A percentile compares a stretch with the other conserved stretches of the same genome.
Evolutionary conservation across 2,329 filamentous ascomycete genomes (phyloP).

Genomic region (Aspergillus clavatus): DNA sequence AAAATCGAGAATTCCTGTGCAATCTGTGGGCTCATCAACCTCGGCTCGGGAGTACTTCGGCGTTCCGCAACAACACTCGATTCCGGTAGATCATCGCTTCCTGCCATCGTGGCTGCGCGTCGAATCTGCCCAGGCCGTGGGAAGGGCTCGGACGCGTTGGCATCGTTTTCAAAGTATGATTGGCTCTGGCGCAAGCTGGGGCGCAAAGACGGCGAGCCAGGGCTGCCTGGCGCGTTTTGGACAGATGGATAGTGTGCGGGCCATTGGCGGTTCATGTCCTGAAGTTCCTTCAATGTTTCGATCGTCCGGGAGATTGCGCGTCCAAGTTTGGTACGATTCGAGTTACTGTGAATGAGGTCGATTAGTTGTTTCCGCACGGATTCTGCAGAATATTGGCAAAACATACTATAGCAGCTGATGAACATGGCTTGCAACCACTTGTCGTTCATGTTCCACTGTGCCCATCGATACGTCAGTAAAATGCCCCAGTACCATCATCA

Average conservation of each 20-base stretch:
- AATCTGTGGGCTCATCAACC: slow-evolving; percentile 85
- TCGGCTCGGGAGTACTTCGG: slow-evolving; percentile 62
- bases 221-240: slow-evolving; percentile 16
- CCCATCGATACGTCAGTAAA: slow-evolving; percentile 16
- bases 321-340: slow-evolving; percentile 80
- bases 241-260: slow-evolving; percentile 86
- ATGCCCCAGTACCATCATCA: neutral
- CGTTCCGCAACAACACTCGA: slow-evolving; percentile 67
- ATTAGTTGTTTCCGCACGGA: slow-evolving; percentile 12
- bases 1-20: slow-evolving; percentile 93
- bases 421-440: slow-evolving; percentile 72
- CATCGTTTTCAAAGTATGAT: slow-evolving; percentile 28
- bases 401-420: slow-evolving; percentile 80
- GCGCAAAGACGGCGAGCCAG: slow-evolving; percentile 28
- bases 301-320: slow-evolving; percentile 83
- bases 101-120: slow-evolving; percentile 68
- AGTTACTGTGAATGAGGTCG: slow-evolving; percentile 52
- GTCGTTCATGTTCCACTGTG: slow-evolving; percentile 58
- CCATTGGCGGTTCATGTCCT: slow-evolving; percentile 87
- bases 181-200: slow-evolving; percentile 34
- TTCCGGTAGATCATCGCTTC: slow-evolving; percentile 58
- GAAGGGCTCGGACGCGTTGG: slow-evolving; percentile 23
- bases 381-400: neutral
- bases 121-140: slow-evolving; percentile 52
- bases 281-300: slow-evolving; percentile 74